Evolutionary conservation across 768 basidiomycete species (phyloP).

Genomic region (Termitomyces eurrhizus): DNA sequence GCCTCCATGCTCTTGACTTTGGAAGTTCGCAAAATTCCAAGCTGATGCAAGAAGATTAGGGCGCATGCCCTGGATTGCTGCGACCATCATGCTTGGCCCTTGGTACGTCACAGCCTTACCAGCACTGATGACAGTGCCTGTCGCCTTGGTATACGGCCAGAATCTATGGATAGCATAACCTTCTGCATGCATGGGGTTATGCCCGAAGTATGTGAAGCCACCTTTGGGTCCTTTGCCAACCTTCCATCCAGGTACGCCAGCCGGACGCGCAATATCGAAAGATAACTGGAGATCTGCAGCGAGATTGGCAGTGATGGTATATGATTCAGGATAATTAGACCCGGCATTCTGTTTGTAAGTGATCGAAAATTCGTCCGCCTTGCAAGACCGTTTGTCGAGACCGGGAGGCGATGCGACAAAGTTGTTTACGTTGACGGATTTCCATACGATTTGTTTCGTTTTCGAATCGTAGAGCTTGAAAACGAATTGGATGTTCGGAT

Average conservation of each 20-base stretch:
- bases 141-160: slow-evolving; percentile 14
- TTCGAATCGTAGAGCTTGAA: slow-evolving; percentile 84
- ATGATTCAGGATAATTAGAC: slow-evolving; percentile 67
- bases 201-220: slow-evolving; percentile 1
- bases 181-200: slow-evolving; percentile 4
- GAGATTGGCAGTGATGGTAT: slow-evolving; percentile 76
- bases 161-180: slow-evolving; percentile 11
- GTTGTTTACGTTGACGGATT: slow-evolving; percentile 80
- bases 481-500: slow-evolving; percentile 91
- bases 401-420: slow-evolving; percentile 73
- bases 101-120: slow-evolving; percentile 54
- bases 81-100: slow-evolving; percentile 83
- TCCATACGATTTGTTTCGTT: slow-evolving; percentile 75
- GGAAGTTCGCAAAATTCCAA: slow-evolving; percentile 97
- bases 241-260: slow-evolving; percentile 82
- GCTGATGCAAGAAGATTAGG: slow-evolving; percentile 88
- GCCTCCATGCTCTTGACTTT: slow-evolving; percentile 66
- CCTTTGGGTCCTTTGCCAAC: slow-evolving; percentile 49
- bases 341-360: slow-evolving; percentile 55
- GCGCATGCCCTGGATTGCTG: slow-evolving; percentile 98
- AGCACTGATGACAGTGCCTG: slow-evolving; percentile 65
- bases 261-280: slow-evolving; percentile 67
- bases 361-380: slow-evolving; percentile 81
- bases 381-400: slow-evolving; percentile 83
- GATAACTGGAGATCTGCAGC: slow-evolving; percentile 78